Percentiles rank a stretch among this genome's conserved stretches.
Evolutionary conservation across 23 red algal genomes (phyloP).

Genomic region (Chondrus crispus): DNA sequence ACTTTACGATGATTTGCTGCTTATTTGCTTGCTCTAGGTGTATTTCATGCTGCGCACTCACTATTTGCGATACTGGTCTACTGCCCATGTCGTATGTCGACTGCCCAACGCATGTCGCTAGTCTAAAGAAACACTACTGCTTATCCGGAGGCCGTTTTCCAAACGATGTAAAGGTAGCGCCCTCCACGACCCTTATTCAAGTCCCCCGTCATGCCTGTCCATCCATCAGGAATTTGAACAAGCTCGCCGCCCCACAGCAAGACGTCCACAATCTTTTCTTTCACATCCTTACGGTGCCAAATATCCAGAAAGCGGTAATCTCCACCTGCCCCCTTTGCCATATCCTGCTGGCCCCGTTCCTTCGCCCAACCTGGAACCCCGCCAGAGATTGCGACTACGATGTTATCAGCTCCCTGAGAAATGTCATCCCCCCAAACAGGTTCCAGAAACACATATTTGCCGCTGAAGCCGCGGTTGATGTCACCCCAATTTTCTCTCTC

Average conservation of each 20-base stretch:
- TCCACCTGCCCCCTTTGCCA: neutral
- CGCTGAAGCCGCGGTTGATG: neutral
- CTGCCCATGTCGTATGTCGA: too few species aligned
- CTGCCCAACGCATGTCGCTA: too few species aligned
- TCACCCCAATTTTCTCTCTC: neutral
- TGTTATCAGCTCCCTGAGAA: neutral
- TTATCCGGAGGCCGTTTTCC: too few species aligned
- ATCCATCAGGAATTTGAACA: neutral
- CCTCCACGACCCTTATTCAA: neutral
- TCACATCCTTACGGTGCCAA: neutral
- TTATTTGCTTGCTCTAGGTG: too few species aligned
- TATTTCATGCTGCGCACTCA: too few species aligned
- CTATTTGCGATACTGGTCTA: too few species aligned
- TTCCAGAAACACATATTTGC: neutral
- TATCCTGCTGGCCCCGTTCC: neutral
- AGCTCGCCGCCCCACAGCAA: neutral
- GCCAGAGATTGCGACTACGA: neutral
- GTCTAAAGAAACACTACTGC: too few species aligned
- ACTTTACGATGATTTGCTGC: too few species aligned
- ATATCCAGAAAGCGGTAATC: constrained; percentile 8
- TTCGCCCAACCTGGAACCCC: neutral
- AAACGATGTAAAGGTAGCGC: neutral
- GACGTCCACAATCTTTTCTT: neutral
- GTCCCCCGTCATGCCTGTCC: neutral
- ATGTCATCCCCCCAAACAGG: neutral